Percentiles rank a stretch among this genome's conserved stretches.
phyloP scores from a whole-genome alignment of 768 basidiomycete genomes.

The Amanita phalloides region DNA sequence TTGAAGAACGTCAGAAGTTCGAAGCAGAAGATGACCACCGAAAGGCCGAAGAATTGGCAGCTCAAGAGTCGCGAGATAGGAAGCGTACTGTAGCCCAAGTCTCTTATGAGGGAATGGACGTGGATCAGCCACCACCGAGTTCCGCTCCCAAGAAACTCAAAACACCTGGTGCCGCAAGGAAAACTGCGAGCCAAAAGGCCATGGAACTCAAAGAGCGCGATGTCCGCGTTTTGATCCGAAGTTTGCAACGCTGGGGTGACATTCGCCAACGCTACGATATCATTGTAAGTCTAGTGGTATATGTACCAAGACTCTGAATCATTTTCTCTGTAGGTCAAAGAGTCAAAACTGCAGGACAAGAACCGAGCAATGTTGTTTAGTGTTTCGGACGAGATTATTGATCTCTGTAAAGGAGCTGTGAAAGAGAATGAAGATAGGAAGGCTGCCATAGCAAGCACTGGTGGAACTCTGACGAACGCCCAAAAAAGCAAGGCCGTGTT shows the following conservation, averaged over 20 bases:
- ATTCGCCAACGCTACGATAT: slow-evolving; percentile 89
- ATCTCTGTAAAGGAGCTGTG: slow-evolving; percentile 74
- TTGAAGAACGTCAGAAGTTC: slow-evolving; percentile 78
- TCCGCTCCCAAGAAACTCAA: slow-evolving; percentile 69
- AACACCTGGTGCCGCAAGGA: slow-evolving; percentile 61
- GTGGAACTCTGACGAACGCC: slow-evolving; percentile 84
- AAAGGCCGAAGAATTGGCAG: slow-evolving; percentile 58
- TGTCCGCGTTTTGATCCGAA: slow-evolving; percentile 88
- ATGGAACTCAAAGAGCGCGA: slow-evolving; percentile 98
- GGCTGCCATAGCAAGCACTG: slow-evolving; percentile 61
- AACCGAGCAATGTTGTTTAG: slow-evolving; percentile 88
- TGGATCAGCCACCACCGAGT: slow-evolving; percentile 55
- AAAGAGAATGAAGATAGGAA: slow-evolving; percentile 78
- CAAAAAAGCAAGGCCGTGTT: slow-evolving; percentile 97
- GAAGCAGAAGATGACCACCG: slow-evolving; percentile 74
- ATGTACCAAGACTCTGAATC: background rate
- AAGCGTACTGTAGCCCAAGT: slow-evolving; percentile 83
- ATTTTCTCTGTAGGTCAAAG: slow-evolving; percentile 49
- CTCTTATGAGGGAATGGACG: slow-evolving; percentile 92
- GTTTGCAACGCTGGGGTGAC: slow-evolving; percentile 96
- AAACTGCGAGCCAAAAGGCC: slow-evolving; percentile 87
- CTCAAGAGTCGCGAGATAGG: slow-evolving; percentile 59
- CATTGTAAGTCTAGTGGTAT: slow-evolving; percentile 52
- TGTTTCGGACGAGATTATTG: slow-evolving; percentile 87
- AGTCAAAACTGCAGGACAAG: slow-evolving; percentile 88